phyloP scores from a whole-genome alignment of 1,139 yeast genomes.

The Taphrina deformans region DNA sequence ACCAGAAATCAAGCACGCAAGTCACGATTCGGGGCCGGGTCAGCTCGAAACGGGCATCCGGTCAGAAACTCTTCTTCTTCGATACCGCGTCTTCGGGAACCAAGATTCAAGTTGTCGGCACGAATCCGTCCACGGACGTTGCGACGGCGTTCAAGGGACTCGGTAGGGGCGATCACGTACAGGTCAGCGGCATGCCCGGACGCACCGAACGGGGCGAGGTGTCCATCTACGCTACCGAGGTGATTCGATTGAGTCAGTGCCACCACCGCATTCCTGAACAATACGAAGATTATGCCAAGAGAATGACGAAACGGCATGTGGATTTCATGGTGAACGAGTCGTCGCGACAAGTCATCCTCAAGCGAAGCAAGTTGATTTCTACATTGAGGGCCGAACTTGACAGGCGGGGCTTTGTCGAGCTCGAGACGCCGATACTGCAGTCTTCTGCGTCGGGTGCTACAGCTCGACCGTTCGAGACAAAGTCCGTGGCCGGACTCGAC shows the following conservation, averaged over 20 bases:
- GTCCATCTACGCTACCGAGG: constrained; percentile 60
- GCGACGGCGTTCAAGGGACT: constrained; percentile 42
- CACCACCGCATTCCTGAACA: constrained; percentile 70
- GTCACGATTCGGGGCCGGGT: constrained; percentile 15
- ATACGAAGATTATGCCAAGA: constrained; percentile 56
- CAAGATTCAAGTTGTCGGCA: background rate
- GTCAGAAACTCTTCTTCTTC: constrained; percentile 10
- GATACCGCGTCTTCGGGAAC: background rate
- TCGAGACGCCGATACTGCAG: constrained; percentile 91
- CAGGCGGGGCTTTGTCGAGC: constrained; percentile 66
- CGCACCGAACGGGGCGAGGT: constrained; percentile 75
- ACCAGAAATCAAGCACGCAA: background rate
- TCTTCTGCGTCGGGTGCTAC: constrained; percentile 99
- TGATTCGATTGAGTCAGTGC: constrained; percentile 64
- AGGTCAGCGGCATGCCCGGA: constrained; percentile 69
- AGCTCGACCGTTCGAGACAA: constrained; percentile 91
- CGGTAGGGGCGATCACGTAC: constrained; percentile 69
- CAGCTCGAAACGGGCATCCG: constrained; percentile 6
- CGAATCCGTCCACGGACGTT: background rate
- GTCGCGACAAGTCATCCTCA: constrained; percentile 54
- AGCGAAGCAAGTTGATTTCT: constrained; percentile 57
- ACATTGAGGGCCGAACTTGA: constrained; percentile 61
- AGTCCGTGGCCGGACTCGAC: constrained; percentile 46
- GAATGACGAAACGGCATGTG: constrained; percentile 68
- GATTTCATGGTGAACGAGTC: constrained; percentile 65